Base-by-base conservation (phyloP, 202 grass and related monocot genomes). In the Schoenoplectus triqueter region DNA sequence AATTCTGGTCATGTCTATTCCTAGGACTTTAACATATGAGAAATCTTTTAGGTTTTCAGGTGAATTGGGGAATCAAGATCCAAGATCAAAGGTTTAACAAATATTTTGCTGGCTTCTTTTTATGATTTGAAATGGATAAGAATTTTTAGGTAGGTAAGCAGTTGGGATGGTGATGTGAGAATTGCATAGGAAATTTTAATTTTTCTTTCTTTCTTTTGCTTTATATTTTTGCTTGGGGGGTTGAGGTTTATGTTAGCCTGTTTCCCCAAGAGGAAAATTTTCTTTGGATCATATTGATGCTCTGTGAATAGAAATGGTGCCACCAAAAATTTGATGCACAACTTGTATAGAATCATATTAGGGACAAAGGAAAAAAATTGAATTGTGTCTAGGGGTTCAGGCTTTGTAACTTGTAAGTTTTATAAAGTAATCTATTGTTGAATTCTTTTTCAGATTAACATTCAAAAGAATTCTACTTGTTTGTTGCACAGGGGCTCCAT, bases 401-500 rank as follows among this genome's bases (percentile, higher is more conserved):
- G 14, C 13, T 76, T 73, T 4, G n/a, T 6, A 17, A 59, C 2
- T 40, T 40, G 5, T 51, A 20, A 73, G 17, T 78, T 75, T 78
- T 60, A 15, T 3, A 22, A 60, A 17, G 21, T 60, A n/a, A 57
- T 39, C 3, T 44, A 40, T 44, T 59, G 54, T 78, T 59, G 2
- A 52, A 52, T 74, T 54, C 9, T 19, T 48, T 17, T 11, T 21
- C 31, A 31, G 31, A 31, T 21, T 15, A 40, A 77, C 54, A 42
- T 5, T 44, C 6, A 59, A 45, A 60, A 61, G 3, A 45, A 18
- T 17, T 61, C 18, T 45, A 61, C 75, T 79, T 61, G 31, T 31
- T 31, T 31, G 55, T 61, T 52, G 41, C 18, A 77, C 91, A 83
- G 69, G 70, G 68, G 69, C 88, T 80, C 74, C 48, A 1, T 15